phyloP scores from a whole-genome alignment of 176 grass and related monocot genomes.

The Urochloa ruziziensis region DNA sequence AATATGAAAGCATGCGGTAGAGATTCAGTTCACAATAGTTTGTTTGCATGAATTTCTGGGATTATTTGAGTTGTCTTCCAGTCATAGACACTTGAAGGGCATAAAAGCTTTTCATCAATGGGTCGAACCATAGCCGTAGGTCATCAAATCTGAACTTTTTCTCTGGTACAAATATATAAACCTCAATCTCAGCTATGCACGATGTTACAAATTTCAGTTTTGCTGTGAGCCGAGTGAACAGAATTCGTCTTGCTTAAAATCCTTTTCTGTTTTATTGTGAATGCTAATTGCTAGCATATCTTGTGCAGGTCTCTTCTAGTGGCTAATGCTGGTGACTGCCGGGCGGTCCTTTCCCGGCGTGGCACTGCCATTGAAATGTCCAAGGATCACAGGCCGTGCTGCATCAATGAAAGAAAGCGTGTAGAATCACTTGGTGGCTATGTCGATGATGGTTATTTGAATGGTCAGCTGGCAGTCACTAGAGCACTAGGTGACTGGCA shows the following conservation, averaged over 20 bases:
- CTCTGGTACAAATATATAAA: background rate
- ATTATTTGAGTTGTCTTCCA: background rate
- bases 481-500: constrained; percentile 90
- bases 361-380: constrained; percentile 80
- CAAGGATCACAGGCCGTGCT: constrained; percentile 72
- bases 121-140: too few species aligned
- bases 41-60: background rate
- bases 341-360: constrained; percentile 73
- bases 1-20: background rate
- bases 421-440: constrained; percentile 77
- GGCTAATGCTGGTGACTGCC: constrained; percentile 92
- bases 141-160: background rate
- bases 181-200: background rate
- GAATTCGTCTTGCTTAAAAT: background rate
- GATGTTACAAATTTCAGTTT: background rate
- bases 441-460: constrained; percentile 74
- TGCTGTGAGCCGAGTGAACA: background rate
- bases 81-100: too few species aligned
- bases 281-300: background rate
- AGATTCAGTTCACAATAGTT: background rate
- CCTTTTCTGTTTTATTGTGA: background rate
- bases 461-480: constrained; percentile 70
- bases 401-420: constrained; percentile 55
- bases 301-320: constrained; percentile 80
- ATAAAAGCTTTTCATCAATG: too few species aligned